Evolutionary conservation across 805 yeast genomes (phyloP), one percentile per base, ranked within the genome.

Genomic region (Saturnispora sekii): DNA sequence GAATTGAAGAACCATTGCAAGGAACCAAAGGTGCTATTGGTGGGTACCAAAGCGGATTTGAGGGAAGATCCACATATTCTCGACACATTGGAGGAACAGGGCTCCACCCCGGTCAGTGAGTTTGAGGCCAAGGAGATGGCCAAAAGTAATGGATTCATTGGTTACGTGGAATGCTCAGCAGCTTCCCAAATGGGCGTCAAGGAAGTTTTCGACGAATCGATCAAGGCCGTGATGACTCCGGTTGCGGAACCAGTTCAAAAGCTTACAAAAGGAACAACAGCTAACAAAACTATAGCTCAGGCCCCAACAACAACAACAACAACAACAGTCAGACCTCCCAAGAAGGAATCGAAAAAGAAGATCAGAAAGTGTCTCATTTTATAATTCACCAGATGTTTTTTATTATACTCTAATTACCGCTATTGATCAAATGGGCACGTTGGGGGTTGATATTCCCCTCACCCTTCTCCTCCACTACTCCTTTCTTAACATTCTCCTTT

Each of bases 21-120:
- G 50, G 81, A 77, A 55, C 74, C 79, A 47, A 76, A 79, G 32
- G 76, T 85, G 40, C 62, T 88, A 32, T 67, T 88, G 44, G 82
- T 88, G 29, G 96, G 96, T 44, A 88, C 96, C n/a, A 88, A 88
- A 62, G 67, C 80, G 16, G 96, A 88, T 68, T 68, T 88, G 52
- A 74, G 95, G 61, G 90, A 85, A 44, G 94, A 85, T 57, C 80
- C 79, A 39, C 84, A 79, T 53, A 76, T 80, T n/a, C 65, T 81
- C 53, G 82, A 76, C 53, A 84, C 80, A 48, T 71, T 86, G 48
- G 73, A 72, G 42, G 84, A 76, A 52, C 71, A 73, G 51, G 76
- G 81, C 34, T 67, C 70, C 50, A 72, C 73, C 45, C 93, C 93
- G 17, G 70, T 88, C 32, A 60, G 80, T 10, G 59, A 61, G 32